These are phyloP conservation scores for Astragalus membranaceus DNA, from an alignment of 306 rosid genomes.

Conservation along the genomic window DNA sequence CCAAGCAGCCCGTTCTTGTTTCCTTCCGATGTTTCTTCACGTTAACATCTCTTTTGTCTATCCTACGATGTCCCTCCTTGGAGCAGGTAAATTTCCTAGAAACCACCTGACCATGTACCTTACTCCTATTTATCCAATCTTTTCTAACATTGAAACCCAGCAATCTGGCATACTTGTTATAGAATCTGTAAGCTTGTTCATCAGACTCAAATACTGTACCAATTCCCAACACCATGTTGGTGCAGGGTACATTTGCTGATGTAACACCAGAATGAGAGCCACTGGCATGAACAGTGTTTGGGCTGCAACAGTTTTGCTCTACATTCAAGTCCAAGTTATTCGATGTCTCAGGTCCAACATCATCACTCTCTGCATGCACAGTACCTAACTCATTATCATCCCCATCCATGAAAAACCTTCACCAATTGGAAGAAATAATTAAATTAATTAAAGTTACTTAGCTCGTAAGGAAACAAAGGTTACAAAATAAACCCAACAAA, in stretches of 20 bases:
- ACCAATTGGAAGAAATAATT: constrained; percentile 2
- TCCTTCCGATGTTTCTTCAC: constrained; percentile 62
- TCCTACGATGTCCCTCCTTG: constrained; percentile 55
- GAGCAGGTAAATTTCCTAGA: constrained; percentile 75
- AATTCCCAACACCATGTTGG: constrained; percentile 21
- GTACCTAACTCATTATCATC: constrained; percentile 22
- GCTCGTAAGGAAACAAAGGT: background rate
- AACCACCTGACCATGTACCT: constrained; percentile 63
- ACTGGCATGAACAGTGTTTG: constrained; percentile 12
- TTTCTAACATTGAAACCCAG: constrained; percentile 56
- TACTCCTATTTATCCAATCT: constrained; percentile 71
- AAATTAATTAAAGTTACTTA: background rate
- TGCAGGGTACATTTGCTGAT: background rate
- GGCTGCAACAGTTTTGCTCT: constrained; percentile 46
- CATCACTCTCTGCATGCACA: constrained; percentile 29
- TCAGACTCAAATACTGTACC: constrained; percentile 52
- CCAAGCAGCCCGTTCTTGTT: constrained; percentile 71
- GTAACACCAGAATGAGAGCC: constrained; percentile 19
- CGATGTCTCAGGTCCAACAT: constrained; percentile 23
- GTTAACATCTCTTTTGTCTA: constrained; percentile 43
- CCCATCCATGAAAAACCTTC: constrained; percentile 46
- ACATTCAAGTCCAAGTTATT: constrained; percentile 54
- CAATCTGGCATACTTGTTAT: constrained; percentile 48
- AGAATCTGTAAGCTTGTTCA: constrained; percentile 55
- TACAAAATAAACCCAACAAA: background rate